Conservation (phyloP, 345 rosid genomes). For the Crucihimalaya himalaica region DNA sequence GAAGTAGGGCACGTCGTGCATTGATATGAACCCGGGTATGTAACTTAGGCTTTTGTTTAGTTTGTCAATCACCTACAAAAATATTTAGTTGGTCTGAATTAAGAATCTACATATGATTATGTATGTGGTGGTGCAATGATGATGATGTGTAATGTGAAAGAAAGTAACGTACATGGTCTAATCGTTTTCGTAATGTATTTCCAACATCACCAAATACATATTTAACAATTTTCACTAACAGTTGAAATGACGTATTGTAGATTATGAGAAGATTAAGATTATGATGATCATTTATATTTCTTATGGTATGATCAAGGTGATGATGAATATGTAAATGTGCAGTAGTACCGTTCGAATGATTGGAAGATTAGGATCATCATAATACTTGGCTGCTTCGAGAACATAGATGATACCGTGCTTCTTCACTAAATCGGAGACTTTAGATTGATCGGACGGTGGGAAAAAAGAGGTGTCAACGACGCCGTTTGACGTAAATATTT, state of each 20-base stretch:
- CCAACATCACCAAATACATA: neutral
- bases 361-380: conserved; percentile 48
- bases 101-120: conserved; percentile 40
- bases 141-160: too few species aligned
- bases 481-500: conserved; percentile 51
- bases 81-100: neutral
- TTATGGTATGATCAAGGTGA: conserved; percentile 45
- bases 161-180: too few species aligned
- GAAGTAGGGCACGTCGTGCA: conserved; percentile 68
- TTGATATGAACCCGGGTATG: conserved; percentile 45
- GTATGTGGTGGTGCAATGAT: conserved; percentile 5
- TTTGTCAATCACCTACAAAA: conserved; percentile 46
- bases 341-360: conserved; percentile 46
- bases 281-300: neutral
- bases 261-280: neutral
- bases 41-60: conserved; percentile 38
- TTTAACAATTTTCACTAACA: neutral
- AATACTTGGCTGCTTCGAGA: conserved; percentile 83
- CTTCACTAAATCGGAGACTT: conserved; percentile 48
- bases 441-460: conserved; percentile 48
- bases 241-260: neutral
- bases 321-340: conserved; percentile 30
- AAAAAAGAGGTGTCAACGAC: conserved; percentile 62
- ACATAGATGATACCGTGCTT: conserved; percentile 60
- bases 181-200: too few species aligned